These are phyloP conservation scores for Mucor mucedo DNA, from an alignment of 371 early-diverging fungal genomes.

Conservation along the genomic window DNA sequence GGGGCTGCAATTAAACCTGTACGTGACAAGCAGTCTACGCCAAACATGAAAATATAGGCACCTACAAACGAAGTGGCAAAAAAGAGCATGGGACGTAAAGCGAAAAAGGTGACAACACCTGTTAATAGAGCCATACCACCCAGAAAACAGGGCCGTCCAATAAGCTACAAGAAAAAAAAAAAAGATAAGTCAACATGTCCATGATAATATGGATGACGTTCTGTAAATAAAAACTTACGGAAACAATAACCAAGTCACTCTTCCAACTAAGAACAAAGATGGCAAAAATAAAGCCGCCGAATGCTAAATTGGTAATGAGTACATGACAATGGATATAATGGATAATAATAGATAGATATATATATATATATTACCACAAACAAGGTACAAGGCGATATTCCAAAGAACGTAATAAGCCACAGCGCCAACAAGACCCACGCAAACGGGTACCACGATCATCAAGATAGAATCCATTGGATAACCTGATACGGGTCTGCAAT, in stretches of 20 bases:
- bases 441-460: constrained; percentile 29
- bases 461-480: constrained; percentile 25
- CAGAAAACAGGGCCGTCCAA: constrained; percentile 25
- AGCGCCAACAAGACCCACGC: constrained; percentile 29
- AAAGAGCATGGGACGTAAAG: constrained; percentile 14
- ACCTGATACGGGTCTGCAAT: constrained; percentile 18
- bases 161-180: constrained; percentile 18
- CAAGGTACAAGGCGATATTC: constrained; percentile 27
- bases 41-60: constrained; percentile 36
- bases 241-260: constrained; percentile 21
- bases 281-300: constrained; percentile 29
- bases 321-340: too few species aligned
- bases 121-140: constrained; percentile 23
- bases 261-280: constrained; percentile 27
- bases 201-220: not conserved
- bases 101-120: constrained; percentile 15
- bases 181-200: not conserved
- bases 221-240: constrained; percentile 18
- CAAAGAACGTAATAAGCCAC: constrained; percentile 25
- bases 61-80: constrained; percentile 44
- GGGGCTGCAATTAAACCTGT: constrained; percentile 27
- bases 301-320: constrained; percentile 2
- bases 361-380: constrained; percentile 18
- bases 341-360: not conserved
- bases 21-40: constrained; percentile 36